Conservation (phyloP, 495 filamentous ascomycete genomes). For the Amniculicola lignicola region DNA sequence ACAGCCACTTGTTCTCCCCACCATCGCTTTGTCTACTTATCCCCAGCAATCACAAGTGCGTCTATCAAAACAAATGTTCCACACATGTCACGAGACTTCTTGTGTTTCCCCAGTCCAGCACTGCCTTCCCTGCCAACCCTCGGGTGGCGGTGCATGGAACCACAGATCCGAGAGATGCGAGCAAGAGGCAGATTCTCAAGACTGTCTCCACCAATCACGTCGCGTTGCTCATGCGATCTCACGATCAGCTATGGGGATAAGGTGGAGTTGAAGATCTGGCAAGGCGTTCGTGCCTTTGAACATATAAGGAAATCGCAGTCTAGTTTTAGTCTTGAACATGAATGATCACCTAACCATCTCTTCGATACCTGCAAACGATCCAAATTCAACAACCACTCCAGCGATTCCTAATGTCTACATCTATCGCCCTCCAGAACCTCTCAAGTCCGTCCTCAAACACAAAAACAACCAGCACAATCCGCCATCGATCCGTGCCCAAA, state of each 20-base stretch:
- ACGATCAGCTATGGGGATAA: not conserved
- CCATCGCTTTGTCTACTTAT: no score
- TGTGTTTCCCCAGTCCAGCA: no score
- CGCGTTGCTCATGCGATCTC: not conserved
- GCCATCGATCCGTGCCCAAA: constrained; percentile 9
- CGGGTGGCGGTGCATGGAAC: constrained; percentile 28
- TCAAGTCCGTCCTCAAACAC: not conserved
- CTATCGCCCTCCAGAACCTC: constrained; percentile 22
- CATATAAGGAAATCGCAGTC: not conserved
- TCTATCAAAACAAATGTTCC: no score
- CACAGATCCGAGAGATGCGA: constrained; percentile 17
- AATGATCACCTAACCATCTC: not conserved
- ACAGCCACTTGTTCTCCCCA: no score
- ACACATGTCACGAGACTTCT: no score
- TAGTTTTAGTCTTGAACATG: not conserved
- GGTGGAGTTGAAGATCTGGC: not conserved
- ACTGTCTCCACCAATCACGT: not conserved
- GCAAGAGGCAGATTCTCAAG: not conserved
- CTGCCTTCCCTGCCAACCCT: no score
- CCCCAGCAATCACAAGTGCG: no score
- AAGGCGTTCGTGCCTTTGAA: not conserved
- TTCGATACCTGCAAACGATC: not conserved
- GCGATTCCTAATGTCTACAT: constrained; percentile 9
- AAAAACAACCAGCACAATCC: not conserved
- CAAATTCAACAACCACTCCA: not conserved